Evolutionary conservation across 306 rosid genomes (phyloP), one percentile per base, ranked within the genome.

Genomic region (Ziziphus jujuba): DNA sequence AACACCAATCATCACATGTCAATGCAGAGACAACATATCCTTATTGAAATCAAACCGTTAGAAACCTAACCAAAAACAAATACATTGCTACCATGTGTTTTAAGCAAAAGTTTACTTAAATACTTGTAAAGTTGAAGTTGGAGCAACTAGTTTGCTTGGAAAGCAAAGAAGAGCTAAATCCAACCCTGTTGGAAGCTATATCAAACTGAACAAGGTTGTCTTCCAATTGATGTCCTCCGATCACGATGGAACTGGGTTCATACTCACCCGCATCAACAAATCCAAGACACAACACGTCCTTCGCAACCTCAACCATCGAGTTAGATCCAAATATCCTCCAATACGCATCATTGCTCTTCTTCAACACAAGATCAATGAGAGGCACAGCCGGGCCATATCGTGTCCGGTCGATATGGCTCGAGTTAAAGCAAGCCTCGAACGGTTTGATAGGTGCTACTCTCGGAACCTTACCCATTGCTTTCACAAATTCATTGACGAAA

Each of bases 211-310:
- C 34, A 28, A 88, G 65, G 52, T 85, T 88, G 19, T 88, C 75
- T 76, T 88, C 89, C 71, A 88, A 28, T 20, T 85, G 86, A 44
- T 72, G 81, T 14, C 85, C 91, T 9, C 91, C 91, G 35, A 90
- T 87, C 14, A 91, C 82, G 1, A 87, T 62, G 17, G 90, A 82
- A 34, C 73, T 67, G 6, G n/a, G n/a, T n/a, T 36, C 11, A 13
- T 81, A 73, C 38, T 61, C 19, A 0, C 63, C 60, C 21, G 59
- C 86, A 85, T 16, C n/a, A n/a, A 88, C 84, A 48, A 86, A 81
- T 2, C 87, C 89, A 64, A 88, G 74, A 48, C 93, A 86, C 71
- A 84, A 9, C 7, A 83, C 87, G 24, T 81, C 80, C 0, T 61
- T 43, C 5, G 14, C 28, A 22, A 86, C 25, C 11, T 33, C 55